These are phyloP conservation scores for Cetraspora pellucida DNA, from an alignment of 192 early-diverging fungal genomes.

Conservation along the genomic window DNA sequence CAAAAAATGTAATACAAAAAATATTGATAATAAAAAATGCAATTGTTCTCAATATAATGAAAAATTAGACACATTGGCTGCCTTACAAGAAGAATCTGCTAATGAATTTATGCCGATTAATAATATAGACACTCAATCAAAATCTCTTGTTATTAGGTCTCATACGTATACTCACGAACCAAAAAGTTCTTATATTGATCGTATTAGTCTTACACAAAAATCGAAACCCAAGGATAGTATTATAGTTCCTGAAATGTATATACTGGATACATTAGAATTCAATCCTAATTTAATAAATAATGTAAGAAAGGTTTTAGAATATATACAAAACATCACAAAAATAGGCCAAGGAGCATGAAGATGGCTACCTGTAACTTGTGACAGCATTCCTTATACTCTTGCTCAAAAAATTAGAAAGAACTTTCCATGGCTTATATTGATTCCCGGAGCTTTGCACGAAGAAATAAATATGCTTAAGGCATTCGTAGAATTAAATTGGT, in stretches of 20 bases:
- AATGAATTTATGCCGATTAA: background rate
- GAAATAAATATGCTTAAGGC: constrained; percentile 12
- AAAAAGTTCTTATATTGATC: background rate
- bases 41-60: background rate
- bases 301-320: background rate
- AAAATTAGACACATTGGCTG: background rate
- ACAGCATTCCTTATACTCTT: constrained; percentile 10
- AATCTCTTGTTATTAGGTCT: background rate
- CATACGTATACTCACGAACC: background rate
- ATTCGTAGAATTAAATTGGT: constrained; percentile 14
- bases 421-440: too few species aligned
- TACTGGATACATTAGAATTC: background rate
- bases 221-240: background rate
- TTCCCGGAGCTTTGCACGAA: background rate
- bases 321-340: background rate
- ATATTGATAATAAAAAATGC: constrained; percentile 7
- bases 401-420: background rate
- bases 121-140: background rate
- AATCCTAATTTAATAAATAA: constrained; percentile 14
- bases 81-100: background rate
- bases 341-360: background rate
- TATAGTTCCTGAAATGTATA: background rate
- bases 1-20: background rate
- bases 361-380: constrained; percentile 1
- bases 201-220: constrained; percentile 22